phyloP scores from a whole-genome alignment of 2,329 filamentous ascomycete species.

The Capronia epimyces region DNA sequence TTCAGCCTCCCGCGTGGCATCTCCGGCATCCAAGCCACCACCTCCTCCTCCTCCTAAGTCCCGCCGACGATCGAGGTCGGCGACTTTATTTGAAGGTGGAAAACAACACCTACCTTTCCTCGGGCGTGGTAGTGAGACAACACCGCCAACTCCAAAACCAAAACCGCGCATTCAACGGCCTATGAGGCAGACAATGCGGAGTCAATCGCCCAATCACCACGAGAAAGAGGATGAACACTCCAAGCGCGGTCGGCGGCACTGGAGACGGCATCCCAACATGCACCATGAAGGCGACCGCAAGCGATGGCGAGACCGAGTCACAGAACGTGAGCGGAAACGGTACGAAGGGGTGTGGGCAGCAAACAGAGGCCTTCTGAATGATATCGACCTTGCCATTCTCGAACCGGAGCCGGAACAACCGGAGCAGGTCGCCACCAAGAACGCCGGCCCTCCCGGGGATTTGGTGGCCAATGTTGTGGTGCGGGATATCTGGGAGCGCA shows the following conservation, averaged over 20 bases:
- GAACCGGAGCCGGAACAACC: not conserved
- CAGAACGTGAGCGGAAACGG: slow-evolving; percentile 43
- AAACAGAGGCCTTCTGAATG: slow-evolving; percentile 41
- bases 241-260: slow-evolving; percentile 33
- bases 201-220: slow-evolving; percentile 33
- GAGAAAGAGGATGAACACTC: slow-evolving; percentile 32
- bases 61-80: slow-evolving; percentile 37
- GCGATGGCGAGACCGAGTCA: slow-evolving; percentile 41
- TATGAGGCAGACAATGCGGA: slow-evolving; percentile 42
- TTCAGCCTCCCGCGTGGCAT: slow-evolving; percentile 36
- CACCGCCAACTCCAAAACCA: slow-evolving; percentile 6
- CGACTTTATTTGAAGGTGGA: slow-evolving; percentile 31
- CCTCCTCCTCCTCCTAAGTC: slow-evolving; percentile 37
- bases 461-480: slow-evolving; percentile 44
- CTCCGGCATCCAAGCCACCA: slow-evolving; percentile 31
- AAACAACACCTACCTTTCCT: slow-evolving; percentile 30
- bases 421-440: not conserved
- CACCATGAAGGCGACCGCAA: slow-evolving; percentile 46
- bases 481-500: slow-evolving; percentile 47
- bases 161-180: slow-evolving; percentile 18
- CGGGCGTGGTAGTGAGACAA: slow-evolving; percentile 28
- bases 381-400: slow-evolving; percentile 16
- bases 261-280: slow-evolving; percentile 44
- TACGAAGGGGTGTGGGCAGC: slow-evolving; percentile 50
- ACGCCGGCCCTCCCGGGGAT: slow-evolving; percentile 15